phyloP scores from a whole-genome alignment of 2,329 filamentous ascomycete genomes.

The Beauveria brongniartii region DNA sequence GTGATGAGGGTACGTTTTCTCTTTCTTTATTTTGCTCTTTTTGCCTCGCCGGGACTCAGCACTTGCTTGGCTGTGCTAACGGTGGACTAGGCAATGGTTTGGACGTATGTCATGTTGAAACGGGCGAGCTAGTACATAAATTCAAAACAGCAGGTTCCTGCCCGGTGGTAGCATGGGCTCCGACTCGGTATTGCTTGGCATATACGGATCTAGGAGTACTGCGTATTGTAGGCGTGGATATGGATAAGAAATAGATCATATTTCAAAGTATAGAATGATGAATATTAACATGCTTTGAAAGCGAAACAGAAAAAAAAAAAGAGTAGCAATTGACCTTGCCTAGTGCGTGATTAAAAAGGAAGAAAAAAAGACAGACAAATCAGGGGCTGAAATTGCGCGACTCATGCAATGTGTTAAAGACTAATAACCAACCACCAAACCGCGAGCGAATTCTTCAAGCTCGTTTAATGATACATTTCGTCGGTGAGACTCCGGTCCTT shows the following conservation, averaged over 20 bases:
- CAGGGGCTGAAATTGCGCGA: background rate
- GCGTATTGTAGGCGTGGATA: conserved; percentile 58
- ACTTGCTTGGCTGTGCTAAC: background rate
- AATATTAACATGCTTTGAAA: background rate
- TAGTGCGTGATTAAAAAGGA: background rate
- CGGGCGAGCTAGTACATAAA: conserved; percentile 63
- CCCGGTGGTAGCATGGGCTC: conserved; percentile 67
- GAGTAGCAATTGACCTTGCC: background rate
- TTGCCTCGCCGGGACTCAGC: too few species aligned
- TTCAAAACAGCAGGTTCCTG: conserved; percentile 60
- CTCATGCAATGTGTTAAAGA: background rate
- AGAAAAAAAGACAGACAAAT: background rate
- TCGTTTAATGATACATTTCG: background rate
- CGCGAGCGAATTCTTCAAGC: background rate
- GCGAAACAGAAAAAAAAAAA: background rate
- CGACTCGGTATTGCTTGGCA: conserved; percentile 63
- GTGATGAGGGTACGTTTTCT: conserved; percentile 53
- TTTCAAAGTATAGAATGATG: background rate
- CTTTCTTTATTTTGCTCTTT: too few species aligned
- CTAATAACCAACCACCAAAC: too few species aligned
- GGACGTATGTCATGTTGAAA: conserved; percentile 64
- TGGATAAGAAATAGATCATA: conserved; percentile 27
- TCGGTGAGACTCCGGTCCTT: background rate
- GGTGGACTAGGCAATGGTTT: conserved; percentile 47
- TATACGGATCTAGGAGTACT: conserved; percentile 63